phyloP scores from a whole-genome alignment of 1,284 basidiomycete genomes.

The Melampsora larici-populina region DNA sequence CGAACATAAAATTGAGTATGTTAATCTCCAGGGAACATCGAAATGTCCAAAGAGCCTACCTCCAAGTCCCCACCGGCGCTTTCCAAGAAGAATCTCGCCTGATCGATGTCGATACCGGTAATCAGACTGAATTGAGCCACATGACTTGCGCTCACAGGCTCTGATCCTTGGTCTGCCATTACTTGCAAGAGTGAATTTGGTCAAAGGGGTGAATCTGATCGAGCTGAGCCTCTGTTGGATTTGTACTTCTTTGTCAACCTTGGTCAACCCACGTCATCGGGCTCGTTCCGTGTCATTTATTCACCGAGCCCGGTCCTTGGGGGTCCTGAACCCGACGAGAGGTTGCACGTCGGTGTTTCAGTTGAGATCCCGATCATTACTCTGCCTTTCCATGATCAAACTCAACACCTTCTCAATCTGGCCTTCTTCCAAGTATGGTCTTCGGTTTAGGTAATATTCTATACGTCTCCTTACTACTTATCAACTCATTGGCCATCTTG shows the following conservation, averaged over 20 bases:
- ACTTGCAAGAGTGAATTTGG: neutral
- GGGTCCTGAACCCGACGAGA: too few relatives aligned
- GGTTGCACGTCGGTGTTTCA: neutral
- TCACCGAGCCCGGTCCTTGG: too few relatives aligned
- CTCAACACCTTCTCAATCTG: too few relatives aligned
- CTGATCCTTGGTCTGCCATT: neutral
- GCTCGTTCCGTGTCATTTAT: too few relatives aligned
- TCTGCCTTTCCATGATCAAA: neutral
- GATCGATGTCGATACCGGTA: slow-evolving; percentile 52
- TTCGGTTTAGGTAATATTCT: slow-evolving; percentile 53
- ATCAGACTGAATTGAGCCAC: slow-evolving; percentile 45
- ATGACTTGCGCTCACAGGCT: neutral
- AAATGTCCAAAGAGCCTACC: slow-evolving; percentile 30
- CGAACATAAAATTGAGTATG: neutral
- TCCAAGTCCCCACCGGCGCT: slow-evolving; percentile 53
- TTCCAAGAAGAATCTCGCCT: slow-evolving; percentile 55
- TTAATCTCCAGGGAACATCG: neutral
- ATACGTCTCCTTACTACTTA: slow-evolving; percentile 66
- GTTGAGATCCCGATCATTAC: neutral
- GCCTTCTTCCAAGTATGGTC: neutral
- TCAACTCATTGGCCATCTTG: slow-evolving; percentile 88
- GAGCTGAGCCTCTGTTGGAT: too few relatives aligned
- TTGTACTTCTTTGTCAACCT: too few relatives aligned
- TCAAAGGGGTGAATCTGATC: too few relatives aligned
- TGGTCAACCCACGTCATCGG: too few relatives aligned